Percentiles rank a stretch among this genome's conserved stretches.
These are phyloP conservation scores for Salmacisia buchloeana DNA, from an alignment of 1,284 basidiomycete genomes.

Conservation along the genomic window DNA sequence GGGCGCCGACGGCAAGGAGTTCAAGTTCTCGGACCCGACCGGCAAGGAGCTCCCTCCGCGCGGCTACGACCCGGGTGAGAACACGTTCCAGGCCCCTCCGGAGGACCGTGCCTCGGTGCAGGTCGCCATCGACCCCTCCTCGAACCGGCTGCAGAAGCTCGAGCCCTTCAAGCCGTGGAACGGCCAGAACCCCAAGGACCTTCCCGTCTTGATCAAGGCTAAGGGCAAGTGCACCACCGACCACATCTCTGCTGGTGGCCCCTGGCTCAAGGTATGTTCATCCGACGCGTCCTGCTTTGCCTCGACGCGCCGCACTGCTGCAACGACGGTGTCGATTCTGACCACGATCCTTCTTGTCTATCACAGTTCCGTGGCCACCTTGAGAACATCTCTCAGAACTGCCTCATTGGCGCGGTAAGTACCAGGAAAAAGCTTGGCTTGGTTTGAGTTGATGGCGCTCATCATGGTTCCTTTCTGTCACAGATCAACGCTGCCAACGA, in stretches of 20 bases:
- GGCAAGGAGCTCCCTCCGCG: conserved; percentile 88
- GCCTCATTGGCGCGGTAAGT: conserved; percentile 70
- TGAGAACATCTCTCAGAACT: conserved; percentile 98
- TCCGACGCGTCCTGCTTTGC: background rate
- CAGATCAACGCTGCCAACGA: conserved; percentile 84
- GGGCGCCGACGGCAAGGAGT: conserved; percentile 88
- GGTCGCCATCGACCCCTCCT: conserved; percentile 81
- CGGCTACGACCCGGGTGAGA: conserved; percentile 92
- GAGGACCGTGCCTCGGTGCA: conserved; percentile 72
- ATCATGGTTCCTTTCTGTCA: background rate
- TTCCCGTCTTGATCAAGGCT: conserved; percentile 95
- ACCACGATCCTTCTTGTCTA: conserved; percentile 76
- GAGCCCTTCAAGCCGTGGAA: conserved; percentile 88
- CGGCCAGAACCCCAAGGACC: conserved; percentile 80
- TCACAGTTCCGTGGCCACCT: conserved; percentile 99
- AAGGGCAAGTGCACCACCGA: conserved; percentile 90
- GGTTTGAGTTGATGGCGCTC: background rate
- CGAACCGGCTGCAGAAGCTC: conserved; percentile 90
- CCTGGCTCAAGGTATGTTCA: conserved; percentile 75
- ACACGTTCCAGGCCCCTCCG: conserved; percentile 95
- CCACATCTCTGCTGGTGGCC: conserved; percentile 80
- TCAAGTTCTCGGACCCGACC: conserved; percentile 87
- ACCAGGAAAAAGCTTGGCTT: background rate
- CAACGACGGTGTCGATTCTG: conserved; percentile 48
- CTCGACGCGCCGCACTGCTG: background rate